Conservation (phyloP, 2,329 filamentous ascomycete species). For the Fusarium pininemorale region DNA sequence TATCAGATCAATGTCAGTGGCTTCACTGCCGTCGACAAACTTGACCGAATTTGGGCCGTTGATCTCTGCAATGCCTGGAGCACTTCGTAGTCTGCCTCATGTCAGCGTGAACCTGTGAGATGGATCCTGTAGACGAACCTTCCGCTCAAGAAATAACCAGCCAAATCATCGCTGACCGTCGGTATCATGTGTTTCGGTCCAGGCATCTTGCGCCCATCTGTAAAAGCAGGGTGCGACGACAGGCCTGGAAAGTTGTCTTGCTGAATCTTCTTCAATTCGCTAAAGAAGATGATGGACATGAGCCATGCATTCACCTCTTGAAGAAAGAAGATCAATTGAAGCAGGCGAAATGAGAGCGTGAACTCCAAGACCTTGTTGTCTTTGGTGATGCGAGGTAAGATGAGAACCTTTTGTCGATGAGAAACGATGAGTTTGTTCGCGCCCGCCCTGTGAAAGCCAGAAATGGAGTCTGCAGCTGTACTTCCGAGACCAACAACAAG, state of each 20-base stretch:
- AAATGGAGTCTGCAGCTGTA: not conserved
- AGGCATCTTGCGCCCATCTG: not conserved
- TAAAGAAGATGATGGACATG: not conserved
- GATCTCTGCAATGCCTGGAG: not conserved
- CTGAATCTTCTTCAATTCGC: not conserved
- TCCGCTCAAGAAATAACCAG: not conserved
- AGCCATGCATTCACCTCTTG: not conserved
- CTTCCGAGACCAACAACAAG: not conserved
- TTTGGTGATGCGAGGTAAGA: not conserved
- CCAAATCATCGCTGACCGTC: not conserved
- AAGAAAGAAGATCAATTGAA: not conserved
- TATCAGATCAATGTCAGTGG: not conserved
- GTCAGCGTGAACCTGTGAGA: rapidly evolving
- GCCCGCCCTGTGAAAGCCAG: not conserved
- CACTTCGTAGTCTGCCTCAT: not conserved
- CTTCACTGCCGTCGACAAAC: not conserved
- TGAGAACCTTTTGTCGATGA: not conserved
- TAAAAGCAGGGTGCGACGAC: not conserved
- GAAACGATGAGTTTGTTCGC: not conserved
- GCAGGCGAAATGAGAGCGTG: not conserved
- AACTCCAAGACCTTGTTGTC: not conserved
- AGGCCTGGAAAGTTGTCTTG: not conserved
- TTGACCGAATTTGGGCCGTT: not conserved
- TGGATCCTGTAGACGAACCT: not conserved
- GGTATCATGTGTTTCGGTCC: not conserved